Percentiles rank a stretch among this genome's conserved stretches.
phyloP scores from a whole-genome alignment of 2,329 filamentous ascomycete species.

The Penicillium corylophilum region DNA sequence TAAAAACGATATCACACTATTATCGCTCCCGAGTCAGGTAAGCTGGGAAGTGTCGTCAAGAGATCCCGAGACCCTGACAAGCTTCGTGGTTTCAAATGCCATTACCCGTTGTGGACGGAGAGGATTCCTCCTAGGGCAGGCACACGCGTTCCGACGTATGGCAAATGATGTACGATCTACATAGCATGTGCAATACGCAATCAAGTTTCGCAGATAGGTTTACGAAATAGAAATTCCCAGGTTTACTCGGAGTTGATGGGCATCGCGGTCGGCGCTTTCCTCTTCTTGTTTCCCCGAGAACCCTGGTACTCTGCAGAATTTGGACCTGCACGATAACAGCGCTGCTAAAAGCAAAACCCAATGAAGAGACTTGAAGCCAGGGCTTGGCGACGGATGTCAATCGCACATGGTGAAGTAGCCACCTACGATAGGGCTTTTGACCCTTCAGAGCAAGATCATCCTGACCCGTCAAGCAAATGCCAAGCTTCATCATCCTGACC shows the following conservation, averaged over 20 bases:
- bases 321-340: conserved; percentile 12
- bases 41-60: background rate
- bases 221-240: background rate
- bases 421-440: background rate
- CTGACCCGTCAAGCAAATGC: conserved; percentile 15
- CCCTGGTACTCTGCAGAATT: conserved; percentile 6
- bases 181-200: conserved; percentile 8
- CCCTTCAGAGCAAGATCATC: conserved; percentile 2
- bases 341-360: conserved; percentile 1
- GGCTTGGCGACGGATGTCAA: conserved; percentile 5
- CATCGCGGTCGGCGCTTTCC: background rate
- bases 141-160: conserved; percentile 13
- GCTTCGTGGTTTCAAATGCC: conserved; percentile 10
- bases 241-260: background rate
- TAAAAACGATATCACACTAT: background rate
- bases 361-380: conserved; percentile 1
- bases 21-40: background rate
- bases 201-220: background rate
- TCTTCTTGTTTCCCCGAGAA: background rate
- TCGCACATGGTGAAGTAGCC: background rate
- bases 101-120: conserved; percentile 1
- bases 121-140: conserved; percentile 6
- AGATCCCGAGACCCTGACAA: background rate
- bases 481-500: conserved; percentile 11
- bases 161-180: conserved; percentile 21